Conservation (phyloP, 108 stramenopile species). For the Skeletonema potamos region DNA sequence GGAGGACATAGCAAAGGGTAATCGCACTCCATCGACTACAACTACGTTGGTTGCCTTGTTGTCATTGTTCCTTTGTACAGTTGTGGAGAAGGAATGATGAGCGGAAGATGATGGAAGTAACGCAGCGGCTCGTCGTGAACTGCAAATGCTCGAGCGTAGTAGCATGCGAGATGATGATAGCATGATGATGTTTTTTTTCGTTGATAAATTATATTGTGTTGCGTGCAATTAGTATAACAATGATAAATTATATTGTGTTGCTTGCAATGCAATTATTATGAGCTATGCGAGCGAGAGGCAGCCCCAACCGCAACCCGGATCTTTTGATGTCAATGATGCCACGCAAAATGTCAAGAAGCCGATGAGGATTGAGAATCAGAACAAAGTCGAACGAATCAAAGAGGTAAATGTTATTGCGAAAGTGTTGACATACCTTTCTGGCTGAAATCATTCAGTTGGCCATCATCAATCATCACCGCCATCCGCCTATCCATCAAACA, state of each 20-base stretch:
- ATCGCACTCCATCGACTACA: slow-evolving; percentile 92
- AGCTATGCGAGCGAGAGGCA: no score
- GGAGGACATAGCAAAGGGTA: slow-evolving; percentile 91
- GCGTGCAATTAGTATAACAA: neutral
- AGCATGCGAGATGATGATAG: neutral
- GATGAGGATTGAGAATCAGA: neutral
- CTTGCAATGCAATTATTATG: no score
- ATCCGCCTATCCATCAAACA: neutral
- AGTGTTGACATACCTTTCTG: neutral
- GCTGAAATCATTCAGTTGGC: neutral
- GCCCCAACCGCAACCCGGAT: no score
- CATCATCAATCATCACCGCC: neutral
- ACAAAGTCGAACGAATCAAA: neutral
- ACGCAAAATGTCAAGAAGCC: neutral
- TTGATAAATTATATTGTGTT: neutral
- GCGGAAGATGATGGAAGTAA: slow-evolving; percentile 2
- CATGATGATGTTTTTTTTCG: neutral
- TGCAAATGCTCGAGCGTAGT: neutral
- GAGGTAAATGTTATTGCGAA: neutral
- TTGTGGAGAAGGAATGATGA: slow-evolving; percentile 18
- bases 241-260: no score
- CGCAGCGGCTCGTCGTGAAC: neutral
- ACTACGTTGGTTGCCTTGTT: slow-evolving; percentile 71
- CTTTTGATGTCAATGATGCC: neutral
- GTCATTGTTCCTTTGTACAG: neutral